phyloP scores from a whole-genome alignment of 176 grass and related monocot species.

The Saccharum spontaneum region DNA sequence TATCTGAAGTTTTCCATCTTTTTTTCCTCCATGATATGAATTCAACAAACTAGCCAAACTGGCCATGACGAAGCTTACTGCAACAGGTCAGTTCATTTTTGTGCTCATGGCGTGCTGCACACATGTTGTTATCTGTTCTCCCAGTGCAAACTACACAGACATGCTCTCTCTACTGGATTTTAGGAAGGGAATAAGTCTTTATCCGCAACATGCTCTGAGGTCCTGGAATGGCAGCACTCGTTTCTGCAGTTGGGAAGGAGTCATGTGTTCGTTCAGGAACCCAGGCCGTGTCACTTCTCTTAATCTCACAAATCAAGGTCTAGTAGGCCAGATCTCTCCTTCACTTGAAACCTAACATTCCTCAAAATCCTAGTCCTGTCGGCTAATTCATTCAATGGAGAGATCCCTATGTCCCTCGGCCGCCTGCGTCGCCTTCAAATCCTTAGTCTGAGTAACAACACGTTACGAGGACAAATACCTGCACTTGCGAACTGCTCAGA shows the following conservation, averaged over 20 bases:
- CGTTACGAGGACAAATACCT: conserved; percentile 2
- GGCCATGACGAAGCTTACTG: no score
- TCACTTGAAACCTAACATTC: background rate
- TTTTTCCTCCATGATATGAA: no score
- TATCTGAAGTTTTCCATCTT: no score
- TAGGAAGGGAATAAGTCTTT: background rate
- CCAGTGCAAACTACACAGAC: background rate
- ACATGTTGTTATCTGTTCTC: background rate
- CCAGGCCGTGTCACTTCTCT: background rate
- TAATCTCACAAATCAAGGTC: background rate
- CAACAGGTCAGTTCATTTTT: no score
- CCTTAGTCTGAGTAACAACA: background rate
- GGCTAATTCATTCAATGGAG: conserved; percentile 11
- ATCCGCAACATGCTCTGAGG: background rate
- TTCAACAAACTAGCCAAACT: no score
- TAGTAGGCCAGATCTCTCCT: background rate
- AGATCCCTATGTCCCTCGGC: conserved; percentile 27
- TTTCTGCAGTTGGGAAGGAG: conserved; percentile 28
- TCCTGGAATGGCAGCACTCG: conserved; percentile 35
- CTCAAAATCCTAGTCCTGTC: background rate
- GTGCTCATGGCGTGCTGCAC: no score
- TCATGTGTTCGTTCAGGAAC: background rate
- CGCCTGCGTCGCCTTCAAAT: background rate
- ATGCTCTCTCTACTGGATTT: background rate
- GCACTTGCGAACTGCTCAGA: background rate